Base-by-base conservation (phyloP, 2,329 filamentous ascomycete genomes). In the Allantophomopsis cytisporea region DNA sequence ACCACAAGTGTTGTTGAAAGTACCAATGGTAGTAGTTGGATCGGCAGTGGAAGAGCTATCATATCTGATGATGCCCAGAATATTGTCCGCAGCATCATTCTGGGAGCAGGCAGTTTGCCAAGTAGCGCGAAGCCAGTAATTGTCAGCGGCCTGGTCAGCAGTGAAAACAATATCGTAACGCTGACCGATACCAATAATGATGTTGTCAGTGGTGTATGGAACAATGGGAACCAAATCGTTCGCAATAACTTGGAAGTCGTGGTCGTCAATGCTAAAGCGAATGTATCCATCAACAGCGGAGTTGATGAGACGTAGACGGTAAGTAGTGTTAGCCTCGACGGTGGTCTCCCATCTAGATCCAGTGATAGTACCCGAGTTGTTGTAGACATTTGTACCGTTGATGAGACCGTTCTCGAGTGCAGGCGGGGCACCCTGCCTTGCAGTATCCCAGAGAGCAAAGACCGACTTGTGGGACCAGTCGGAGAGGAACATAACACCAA, bases 211-310 rank as follows among this genome's bases (percentile, higher is more conserved):
- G 1, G 55, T 56, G 43, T 67, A 79, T 0, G 73, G 73, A 16
- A 59, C 43, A 16, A 79, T 63, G 0, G 74, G 71, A 0, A 79
- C 68, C 5, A 77, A 58, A 42, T 77, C 76, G n/a, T 56, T 56
- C 0, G 65, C 62, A 20, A 80, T 72, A 16, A 80, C 73, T 0
- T 60, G 68, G 48, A 80, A 51, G 0, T 53, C 63, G 52, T 80
- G 75, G 39, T 69, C 64, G 48, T 72, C 69, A 39, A 73, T 65
- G 35, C 57, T 59, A 43, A 73, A 60, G 15, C 54, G 50, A 47
- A 64, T 62, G 38, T 55, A 56, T 28, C 58, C 60, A 42, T 62
- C 61, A 8, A 62, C 54, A 14, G 56, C 59, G n/a, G 53, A 57
- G 43, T 69, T 70, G 38, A 71, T 54, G 2, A 72, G 47, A 2